Percentiles rank a stretch among this genome's conserved stretches.
Evolutionary conservation across 805 yeast genomes (phyloP).

Genomic region (Nakazawaea wickerhamii): DNA sequence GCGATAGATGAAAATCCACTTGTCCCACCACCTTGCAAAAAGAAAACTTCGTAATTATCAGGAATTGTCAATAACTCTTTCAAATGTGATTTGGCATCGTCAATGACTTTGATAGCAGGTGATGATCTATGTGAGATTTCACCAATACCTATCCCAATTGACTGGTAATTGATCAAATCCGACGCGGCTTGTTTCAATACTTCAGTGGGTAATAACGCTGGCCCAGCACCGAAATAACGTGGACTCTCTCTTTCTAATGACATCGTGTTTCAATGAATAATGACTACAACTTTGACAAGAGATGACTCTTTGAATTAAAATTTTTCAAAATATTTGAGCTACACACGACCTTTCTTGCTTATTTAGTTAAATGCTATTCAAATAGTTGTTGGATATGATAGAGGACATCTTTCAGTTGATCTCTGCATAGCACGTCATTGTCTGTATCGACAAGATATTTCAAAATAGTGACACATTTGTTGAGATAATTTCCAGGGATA

Average conservation of each 20-base stretch:
- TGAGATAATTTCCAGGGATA: constrained; percentile 45
- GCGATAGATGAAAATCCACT: constrained; percentile 89
- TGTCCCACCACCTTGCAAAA: constrained; percentile 98
- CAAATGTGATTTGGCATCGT: constrained; percentile 67
- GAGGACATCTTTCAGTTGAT: constrained; percentile 43
- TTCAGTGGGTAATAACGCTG: constrained; percentile 80
- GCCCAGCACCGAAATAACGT: constrained; percentile 96
- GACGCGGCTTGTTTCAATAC: constrained; percentile 85
- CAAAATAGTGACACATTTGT: constrained; percentile 35
- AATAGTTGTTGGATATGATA: constrained; percentile 18
- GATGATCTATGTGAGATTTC: constrained; percentile 94
- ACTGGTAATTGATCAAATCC: constrained; percentile 70
- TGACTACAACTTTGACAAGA: not conserved
- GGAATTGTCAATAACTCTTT: constrained; percentile 67
- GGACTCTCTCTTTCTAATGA: constrained; percentile 63
- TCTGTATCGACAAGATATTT: constrained; percentile 43
- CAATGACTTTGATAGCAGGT: constrained; percentile 73
- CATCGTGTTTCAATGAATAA: not conserved
- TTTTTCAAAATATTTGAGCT: not conserved
- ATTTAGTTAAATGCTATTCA: not conserved
- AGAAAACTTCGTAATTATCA: constrained; percentile 89
- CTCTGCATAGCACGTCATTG: constrained; percentile 52
- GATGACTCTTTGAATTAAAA: not conserved
- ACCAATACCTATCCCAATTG: constrained; percentile 80
- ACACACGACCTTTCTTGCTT: not conserved